A percentile compares a stretch with the other conserved stretches of the same genome.
These are phyloP conservation scores for Penicillium concentricum DNA, from an alignment of 2,329 filamentous ascomycete species.

Conservation along the genomic window DNA sequence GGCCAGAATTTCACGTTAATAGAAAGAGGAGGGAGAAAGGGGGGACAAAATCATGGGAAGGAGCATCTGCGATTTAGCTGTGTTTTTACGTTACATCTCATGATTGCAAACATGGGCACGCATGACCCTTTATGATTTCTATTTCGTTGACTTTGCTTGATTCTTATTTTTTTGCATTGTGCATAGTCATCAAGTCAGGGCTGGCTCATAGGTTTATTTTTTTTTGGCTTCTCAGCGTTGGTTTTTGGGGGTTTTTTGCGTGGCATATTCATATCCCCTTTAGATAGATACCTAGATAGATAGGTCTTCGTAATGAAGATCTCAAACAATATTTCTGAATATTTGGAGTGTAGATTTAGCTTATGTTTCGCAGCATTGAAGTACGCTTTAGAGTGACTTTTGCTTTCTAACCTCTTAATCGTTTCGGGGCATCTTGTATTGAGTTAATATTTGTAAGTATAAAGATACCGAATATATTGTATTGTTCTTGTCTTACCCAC, in stretches of 20 bases:
- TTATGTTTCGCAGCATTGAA: neutral
- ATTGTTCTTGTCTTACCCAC: no score
- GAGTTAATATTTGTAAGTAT: no score
- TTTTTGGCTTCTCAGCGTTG: slow-evolving; percentile 13
- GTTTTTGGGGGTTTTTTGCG: slow-evolving; percentile 5
- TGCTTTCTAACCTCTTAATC: no score
- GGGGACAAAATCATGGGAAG: slow-evolving; percentile 6
- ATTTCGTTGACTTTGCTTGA: slow-evolving; percentile 8
- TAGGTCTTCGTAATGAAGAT: slow-evolving; percentile 7
- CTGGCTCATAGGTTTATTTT: slow-evolving; percentile 6
- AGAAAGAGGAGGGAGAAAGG: slow-evolving; percentile 5
- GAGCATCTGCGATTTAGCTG: slow-evolving; percentile 14
- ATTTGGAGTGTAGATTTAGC: neutral
- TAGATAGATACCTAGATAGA: slow-evolving; percentile 28
- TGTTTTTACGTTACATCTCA: slow-evolving; percentile 17
- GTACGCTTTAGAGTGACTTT: no score
- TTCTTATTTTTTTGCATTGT: slow-evolving; percentile 10
- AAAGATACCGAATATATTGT: no score
- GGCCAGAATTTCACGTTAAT: slow-evolving; percentile 1
- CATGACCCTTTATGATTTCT: slow-evolving; percentile 12
- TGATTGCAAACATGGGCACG: slow-evolving; percentile 15
- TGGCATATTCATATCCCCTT: slow-evolving; percentile 7
- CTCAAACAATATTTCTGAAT: neutral
- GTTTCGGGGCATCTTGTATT: no score
- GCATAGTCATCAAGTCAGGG: slow-evolving; percentile 11